Base-by-base conservation (phyloP, 352 stramenopile genomes). In the Pythium sp. region DNA sequence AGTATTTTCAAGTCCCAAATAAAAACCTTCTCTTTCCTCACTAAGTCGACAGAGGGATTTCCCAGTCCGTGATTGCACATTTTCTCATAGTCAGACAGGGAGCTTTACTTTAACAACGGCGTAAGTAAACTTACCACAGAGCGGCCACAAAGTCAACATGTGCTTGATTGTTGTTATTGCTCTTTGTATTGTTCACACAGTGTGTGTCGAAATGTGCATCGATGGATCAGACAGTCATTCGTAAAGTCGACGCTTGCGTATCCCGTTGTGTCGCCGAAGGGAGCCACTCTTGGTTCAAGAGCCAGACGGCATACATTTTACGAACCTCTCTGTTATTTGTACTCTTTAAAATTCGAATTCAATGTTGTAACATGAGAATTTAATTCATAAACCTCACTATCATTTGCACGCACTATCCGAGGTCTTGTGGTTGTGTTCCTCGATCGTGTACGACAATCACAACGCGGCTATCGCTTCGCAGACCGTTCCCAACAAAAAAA, bases 191-290 rank as follows among this genome's bases (percentile, higher is more conserved):
- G 34, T 41, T 41, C 11, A 26, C 24, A 26, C 24, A 26, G 24
- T 41, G 36, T 43, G 36, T 43, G 12, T 43, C 9, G 36, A 43
- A 43, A 43, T 15, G 3, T 43, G 12, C 36, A 11, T 18, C 36
- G 36, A 43, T 43, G 57, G n/a, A 54, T 54, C 32, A 18, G 34
- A 47, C 38, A 57, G 32, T 58, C 41, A 51, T 5, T 7, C 18
- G 6, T 11, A 11, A 51, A 51, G 43, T 51, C 20, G 43, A 51
- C 43, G 46, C 60, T 65, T 57, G 60, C 60, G 60, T 58, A 58
- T 58, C 60, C 14, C 2, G 26, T 65, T 9, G 59, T 43, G 60
- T 47, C 43, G 60, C 60, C 43, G 60, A 65, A 65, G 59, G n/a
- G 26, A 65, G 18, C 59, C 41, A 54, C 41, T 36, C 24, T 36